Evolutionary conservation across 805 yeast species (phyloP), one percentile per base, ranked within the genome.

Genomic region (Saturnispora quitensis): DNA sequence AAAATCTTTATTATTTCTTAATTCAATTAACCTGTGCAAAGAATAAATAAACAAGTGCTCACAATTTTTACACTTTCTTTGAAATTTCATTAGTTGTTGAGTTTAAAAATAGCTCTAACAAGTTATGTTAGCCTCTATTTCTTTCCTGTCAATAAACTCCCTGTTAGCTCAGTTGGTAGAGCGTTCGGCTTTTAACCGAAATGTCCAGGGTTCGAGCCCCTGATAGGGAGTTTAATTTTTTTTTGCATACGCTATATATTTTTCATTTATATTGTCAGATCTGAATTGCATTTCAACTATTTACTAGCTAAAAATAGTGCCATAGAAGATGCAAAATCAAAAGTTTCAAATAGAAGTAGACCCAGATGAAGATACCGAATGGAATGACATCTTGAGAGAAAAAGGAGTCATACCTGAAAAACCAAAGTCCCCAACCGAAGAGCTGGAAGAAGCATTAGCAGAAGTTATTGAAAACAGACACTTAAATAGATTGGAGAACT

Each of bases 281-380:
- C 22, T 17, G 34, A 31, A 13, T 31, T 31, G 34, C 34, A 12
- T 31, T 31, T 13, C 3, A 10, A 10, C 13, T 31, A 4, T 6
- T 31, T 6, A 31, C 12, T 13, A 9, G 34, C 34, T 31, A 12
- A 13, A 4, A 6, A n/a, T 25, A 25, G 45, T 24, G n/a, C 17
- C n/a, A 43, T n/a, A 12, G 13, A 12, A 6, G n/a, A 49, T 49
- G 51, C 51, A 49, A 24, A 82, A 80, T 54, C 79, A 81, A 34
- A 77, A 83, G 70, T 74, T 85, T 50, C 88, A 82, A 58, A 89
- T 89, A 47, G 88, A 89, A 68, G 96, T 90, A 50, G 90, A 93
- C 68, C 97, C 96, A 35, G 80, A 78, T 55, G 99, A 93, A 68
- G 99, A 93, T 66, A 93, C 99, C 0, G 99, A 93, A 67, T 93